These are phyloP conservation scores for Beauveria caledonica DNA, from an alignment of 2,329 filamentous ascomycete species.

Conservation along the genomic window DNA sequence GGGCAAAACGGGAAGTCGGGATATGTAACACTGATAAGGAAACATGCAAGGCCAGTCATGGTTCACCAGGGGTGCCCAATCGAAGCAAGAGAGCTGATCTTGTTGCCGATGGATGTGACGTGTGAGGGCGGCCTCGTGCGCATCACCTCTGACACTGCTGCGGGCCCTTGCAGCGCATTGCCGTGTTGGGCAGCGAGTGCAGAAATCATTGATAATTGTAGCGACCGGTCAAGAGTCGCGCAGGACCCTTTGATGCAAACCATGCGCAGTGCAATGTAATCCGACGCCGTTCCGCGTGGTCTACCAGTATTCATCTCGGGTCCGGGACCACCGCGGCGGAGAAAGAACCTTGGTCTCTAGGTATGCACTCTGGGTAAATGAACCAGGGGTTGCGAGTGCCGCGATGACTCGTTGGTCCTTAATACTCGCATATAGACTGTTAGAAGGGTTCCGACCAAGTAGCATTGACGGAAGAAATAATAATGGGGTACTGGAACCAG, in stretches of 20 bases:
- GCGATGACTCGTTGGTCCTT: too few relatives aligned
- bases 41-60: too few relatives aligned
- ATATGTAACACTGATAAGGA: too few relatives aligned
- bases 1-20: too few relatives aligned
- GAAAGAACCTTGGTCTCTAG: background rate
- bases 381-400: background rate
- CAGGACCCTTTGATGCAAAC: conserved; percentile 3
- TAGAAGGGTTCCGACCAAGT: too few relatives aligned
- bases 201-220: background rate
- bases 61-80: background rate
- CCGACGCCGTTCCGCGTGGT: background rate
- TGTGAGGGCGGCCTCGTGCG: background rate
- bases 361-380: background rate
- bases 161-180: background rate
- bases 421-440: too few relatives aligned
- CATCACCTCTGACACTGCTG: background rate
- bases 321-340: background rate
- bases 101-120: background rate
- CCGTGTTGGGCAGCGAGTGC: conserved; percentile 2
- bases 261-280: background rate
- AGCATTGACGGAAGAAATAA: too few relatives aligned
- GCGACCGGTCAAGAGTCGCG: conserved; percentile 2
- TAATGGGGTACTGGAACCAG: too few relatives aligned
- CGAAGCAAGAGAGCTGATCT: background rate
- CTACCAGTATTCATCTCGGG: background rate